Evolutionary conservation across 345 rosid species (phyloP).

Genomic region (Linum lewisii): DNA sequence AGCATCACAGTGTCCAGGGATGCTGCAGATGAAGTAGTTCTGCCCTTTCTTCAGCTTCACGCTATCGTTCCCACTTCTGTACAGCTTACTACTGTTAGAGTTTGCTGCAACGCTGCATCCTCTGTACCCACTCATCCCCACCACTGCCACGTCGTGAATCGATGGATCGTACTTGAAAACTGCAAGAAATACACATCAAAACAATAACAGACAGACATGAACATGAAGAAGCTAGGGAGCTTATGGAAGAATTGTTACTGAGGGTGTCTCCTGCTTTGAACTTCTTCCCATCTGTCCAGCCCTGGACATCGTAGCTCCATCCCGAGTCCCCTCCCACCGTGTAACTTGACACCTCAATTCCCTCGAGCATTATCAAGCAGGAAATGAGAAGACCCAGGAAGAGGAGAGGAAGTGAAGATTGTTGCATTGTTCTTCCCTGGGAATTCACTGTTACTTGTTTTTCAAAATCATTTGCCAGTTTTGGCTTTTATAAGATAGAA

Average conservation of each 20-base stretch:
- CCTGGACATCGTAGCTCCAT: constrained; percentile 18
- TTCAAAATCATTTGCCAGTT: too few species aligned
- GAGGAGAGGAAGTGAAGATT: background rate
- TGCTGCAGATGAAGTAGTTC: constrained; percentile 21
- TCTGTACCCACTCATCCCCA: constrained; percentile 9
- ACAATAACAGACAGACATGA: background rate
- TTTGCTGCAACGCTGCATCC: constrained; percentile 9
- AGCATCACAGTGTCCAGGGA: constrained; percentile 17
- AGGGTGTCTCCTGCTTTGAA: constrained; percentile 20
- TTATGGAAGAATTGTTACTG: background rate
- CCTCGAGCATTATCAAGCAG: background rate
- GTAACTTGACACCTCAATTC: background rate
- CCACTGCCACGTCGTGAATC: constrained; percentile 13
- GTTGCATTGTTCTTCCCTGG: constrained; percentile 37
- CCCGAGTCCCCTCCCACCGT: constrained; percentile 22
- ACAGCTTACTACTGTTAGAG: background rate
- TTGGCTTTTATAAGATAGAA: too few species aligned
- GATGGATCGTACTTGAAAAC: constrained; percentile 21
- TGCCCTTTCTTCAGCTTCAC: constrained; percentile 14
- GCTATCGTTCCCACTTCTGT: constrained; percentile 15
- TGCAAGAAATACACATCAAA: constrained; percentile 1
- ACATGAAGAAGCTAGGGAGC: too few species aligned
- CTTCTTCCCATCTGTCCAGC: constrained; percentile 16
- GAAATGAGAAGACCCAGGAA: constrained; percentile 27
- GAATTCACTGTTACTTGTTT: constrained; percentile 26